Conservation (phyloP, 495 filamentous ascomycete genomes). For the Parachaetomium inaequale region DNA sequence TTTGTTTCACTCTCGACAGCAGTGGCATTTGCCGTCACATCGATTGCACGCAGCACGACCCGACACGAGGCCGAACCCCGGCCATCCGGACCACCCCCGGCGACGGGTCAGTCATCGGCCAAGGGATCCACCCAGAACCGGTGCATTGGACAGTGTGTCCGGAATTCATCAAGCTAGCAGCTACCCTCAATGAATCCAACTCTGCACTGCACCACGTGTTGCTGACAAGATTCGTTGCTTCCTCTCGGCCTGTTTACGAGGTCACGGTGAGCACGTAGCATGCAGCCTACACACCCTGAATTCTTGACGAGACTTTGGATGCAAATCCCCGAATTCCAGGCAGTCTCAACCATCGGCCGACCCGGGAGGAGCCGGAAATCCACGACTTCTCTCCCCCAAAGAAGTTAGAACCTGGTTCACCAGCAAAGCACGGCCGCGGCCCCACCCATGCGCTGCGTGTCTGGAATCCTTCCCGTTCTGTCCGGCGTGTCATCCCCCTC, state of each 20-base stretch:
- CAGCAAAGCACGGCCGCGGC: not conserved
- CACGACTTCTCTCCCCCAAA: not conserved
- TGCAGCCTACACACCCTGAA: not conserved
- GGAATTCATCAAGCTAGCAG: not conserved
- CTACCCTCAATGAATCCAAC: not conserved
- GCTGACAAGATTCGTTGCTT: not conserved
- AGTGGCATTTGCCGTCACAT: not conserved
- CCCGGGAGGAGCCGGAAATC: not conserved
- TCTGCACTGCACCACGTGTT: not conserved
- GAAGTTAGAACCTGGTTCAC: not conserved
- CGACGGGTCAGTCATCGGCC: conserved; percentile 7
- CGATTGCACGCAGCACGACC: conserved; percentile 1
- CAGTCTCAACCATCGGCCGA: not conserved
- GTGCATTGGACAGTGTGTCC: not conserved
- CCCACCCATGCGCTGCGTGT: not conserved
- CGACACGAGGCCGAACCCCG: not conserved
- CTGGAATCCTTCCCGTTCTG: conserved; percentile 13
- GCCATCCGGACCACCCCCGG: not conserved
- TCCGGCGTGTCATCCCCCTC: conserved; percentile 11
- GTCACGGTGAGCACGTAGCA: too few species aligned
- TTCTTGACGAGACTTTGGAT: not conserved
- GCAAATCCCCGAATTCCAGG: not conserved
- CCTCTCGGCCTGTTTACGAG: not conserved
- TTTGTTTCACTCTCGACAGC: not conserved
- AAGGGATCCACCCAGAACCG: not conserved